Conservation (phyloP, 352 stramenopile genomes). For the Achlya hypogyna region DNA sequence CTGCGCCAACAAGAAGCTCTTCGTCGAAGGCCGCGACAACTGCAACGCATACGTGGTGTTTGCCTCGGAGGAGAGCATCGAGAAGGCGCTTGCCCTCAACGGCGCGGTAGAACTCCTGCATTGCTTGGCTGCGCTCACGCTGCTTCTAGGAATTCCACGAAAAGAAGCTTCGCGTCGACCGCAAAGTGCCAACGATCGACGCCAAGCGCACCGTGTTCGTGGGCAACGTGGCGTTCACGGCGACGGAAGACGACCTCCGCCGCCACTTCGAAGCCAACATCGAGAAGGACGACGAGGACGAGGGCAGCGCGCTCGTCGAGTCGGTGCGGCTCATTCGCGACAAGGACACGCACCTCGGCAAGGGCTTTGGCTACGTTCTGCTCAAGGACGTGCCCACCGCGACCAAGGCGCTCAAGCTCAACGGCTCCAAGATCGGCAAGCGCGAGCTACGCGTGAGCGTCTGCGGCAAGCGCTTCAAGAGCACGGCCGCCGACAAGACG, state of each 20-base stretch:
- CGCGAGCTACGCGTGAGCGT: slow-evolving; percentile 68
- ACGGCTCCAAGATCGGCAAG: slow-evolving; percentile 54
- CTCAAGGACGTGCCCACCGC: slow-evolving; percentile 53
- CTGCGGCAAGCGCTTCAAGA: slow-evolving; percentile 81
- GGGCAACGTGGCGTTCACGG: slow-evolving; percentile 83
- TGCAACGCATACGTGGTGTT: slow-evolving; percentile 91
- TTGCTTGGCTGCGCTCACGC: background rate
- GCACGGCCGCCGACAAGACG: slow-evolving; percentile 46
- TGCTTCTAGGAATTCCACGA: slow-evolving; percentile 35
- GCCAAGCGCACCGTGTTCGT: slow-evolving; percentile 83
- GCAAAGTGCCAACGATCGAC: slow-evolving; percentile 54
- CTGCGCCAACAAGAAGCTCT: slow-evolving; percentile 82
- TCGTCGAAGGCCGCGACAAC: slow-evolving; percentile 75
- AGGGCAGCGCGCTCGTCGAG: slow-evolving; percentile 56
- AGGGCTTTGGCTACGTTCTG: slow-evolving; percentile 88
- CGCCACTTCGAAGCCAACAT: slow-evolving; percentile 68
- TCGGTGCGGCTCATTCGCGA: slow-evolving; percentile 87
- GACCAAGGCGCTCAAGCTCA: slow-evolving; percentile 56
- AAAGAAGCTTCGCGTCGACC: slow-evolving; percentile 62
- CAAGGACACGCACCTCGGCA: slow-evolving; percentile 79
- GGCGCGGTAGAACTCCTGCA: slow-evolving; percentile 32
- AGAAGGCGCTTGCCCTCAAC: slow-evolving; percentile 58
- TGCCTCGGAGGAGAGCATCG: slow-evolving; percentile 39
- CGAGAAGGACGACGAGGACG: slow-evolving; percentile 50
- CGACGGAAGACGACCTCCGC: slow-evolving; percentile 69